Conservation (phyloP, 1,284 basidiomycete genomes). For the Heliocybe sulcata region DNA sequence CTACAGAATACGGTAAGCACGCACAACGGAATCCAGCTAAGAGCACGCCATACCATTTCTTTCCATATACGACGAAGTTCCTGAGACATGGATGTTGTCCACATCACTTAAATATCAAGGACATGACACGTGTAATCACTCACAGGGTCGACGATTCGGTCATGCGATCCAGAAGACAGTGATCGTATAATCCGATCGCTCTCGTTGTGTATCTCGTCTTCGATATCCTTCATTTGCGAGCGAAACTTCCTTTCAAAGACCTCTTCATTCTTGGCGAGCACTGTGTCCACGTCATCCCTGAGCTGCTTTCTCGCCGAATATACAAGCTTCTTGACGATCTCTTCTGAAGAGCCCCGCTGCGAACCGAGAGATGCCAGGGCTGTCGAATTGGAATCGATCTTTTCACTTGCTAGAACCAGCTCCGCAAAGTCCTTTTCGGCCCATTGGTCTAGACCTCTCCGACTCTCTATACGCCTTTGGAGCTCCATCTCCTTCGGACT, state of each 20-base stretch:
- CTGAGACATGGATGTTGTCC: not conserved
- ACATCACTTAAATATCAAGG: not conserved
- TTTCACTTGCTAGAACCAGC: not conserved
- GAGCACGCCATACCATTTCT: not conserved
- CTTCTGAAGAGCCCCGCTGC: not conserved
- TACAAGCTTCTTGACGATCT: not conserved
- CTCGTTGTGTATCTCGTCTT: not conserved
- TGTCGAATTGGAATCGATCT: not conserved
- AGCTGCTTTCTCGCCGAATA: not conserved
- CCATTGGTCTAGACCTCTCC: not conserved
- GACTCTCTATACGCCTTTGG: not conserved
- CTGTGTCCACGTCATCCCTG: not conserved
- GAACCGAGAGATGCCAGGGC: not conserved
- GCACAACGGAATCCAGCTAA: not conserved
- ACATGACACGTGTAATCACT: not conserved
- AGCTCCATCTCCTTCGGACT: not conserved
- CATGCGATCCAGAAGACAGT: not conserved
- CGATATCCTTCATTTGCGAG: not conserved
- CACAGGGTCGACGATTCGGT: not conserved
- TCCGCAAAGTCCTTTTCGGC: not conserved
- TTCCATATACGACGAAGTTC: not conserved
- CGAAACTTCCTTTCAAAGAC: not conserved
- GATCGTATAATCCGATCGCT: not conserved
- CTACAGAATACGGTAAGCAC: not conserved
- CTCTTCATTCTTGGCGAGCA: not conserved